Conservation (phyloP, 164 flowering plant genomes). For the Macadamia tetraphylla region DNA sequence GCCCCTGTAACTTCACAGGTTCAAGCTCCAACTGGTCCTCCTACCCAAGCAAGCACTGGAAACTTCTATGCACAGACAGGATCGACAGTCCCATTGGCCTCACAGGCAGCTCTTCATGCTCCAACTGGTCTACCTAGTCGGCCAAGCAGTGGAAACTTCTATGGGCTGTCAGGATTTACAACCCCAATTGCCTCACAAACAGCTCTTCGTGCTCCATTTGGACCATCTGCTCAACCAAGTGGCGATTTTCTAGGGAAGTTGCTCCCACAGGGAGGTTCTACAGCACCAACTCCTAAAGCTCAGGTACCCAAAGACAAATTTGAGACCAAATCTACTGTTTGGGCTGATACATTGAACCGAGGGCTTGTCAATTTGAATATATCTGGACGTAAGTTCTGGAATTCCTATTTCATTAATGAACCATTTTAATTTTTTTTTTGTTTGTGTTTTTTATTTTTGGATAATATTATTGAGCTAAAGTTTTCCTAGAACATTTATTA, state of each 20-base stretch:
- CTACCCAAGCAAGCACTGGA: slow-evolving; percentile 32
- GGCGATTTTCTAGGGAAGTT: slow-evolving; percentile 26
- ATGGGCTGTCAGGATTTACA: slow-evolving; percentile 15
- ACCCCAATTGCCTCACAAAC: slow-evolving; percentile 15
- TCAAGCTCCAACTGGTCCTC: slow-evolving; percentile 15
- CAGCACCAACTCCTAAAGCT: slow-evolving; percentile 39
- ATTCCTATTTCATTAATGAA: no score
- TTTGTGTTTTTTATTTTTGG: no score
- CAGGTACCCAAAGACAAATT: slow-evolving; percentile 69
- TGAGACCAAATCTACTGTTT: slow-evolving; percentile 87
- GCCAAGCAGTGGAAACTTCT: slow-evolving; percentile 19
- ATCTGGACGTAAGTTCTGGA: slow-evolving; percentile 78
- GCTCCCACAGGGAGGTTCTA: slow-evolving; percentile 24
- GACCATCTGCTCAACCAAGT: slow-evolving; percentile 16
- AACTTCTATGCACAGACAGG: no score
- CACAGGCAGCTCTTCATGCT: slow-evolving; percentile 13
- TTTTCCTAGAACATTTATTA: not conserved
- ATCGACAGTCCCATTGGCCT: not conserved
- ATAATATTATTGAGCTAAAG: not conserved
- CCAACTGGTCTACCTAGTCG: slow-evolving; percentile 23
- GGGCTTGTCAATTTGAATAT: slow-evolving; percentile 91
- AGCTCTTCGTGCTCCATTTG: slow-evolving; percentile 1
- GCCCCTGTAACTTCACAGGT: slow-evolving; percentile 9
- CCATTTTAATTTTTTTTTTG: no score
- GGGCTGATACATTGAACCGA: slow-evolving; percentile 94